Evolutionary conservation across 2,329 filamentous ascomycete species (phyloP).

Genomic region (Ceratocystis papillata): DNA sequence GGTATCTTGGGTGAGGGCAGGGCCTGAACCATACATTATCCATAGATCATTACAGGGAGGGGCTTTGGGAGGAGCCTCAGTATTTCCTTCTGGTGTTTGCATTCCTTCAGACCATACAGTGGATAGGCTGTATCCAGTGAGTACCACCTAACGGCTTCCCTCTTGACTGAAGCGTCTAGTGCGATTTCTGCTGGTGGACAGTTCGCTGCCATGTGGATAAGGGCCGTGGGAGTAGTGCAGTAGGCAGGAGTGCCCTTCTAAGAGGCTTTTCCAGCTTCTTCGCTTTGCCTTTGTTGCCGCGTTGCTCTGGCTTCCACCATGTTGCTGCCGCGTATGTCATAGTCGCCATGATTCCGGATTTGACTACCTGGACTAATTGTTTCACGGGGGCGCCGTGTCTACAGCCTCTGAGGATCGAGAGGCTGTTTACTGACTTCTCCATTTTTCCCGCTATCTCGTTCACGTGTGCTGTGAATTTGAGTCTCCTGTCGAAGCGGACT

Average conservation of each 20-base stretch:
- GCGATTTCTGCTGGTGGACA: background rate
- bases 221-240: background rate
- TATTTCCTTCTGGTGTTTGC: background rate
- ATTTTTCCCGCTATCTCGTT: too few relatives aligned
- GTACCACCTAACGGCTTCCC: background rate
- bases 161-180: background rate
- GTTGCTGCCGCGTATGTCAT: background rate
- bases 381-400: too few relatives aligned
- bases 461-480: too few relatives aligned
- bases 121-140: background rate
- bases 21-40: too few relatives aligned
- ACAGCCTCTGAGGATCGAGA: too few relatives aligned
- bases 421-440: too few relatives aligned
- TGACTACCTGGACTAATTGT: too few relatives aligned
- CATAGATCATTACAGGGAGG: background rate
- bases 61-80: conserved; percentile 2
- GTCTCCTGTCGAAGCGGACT: too few relatives aligned
- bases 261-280: background rate
- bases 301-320: background rate
- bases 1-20: too few relatives aligned
- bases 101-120: background rate
- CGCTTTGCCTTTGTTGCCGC: background rate
- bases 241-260: background rate
- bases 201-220: conserved; percentile 1
- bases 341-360: too few relatives aligned